phyloP scores from a whole-genome alignment of 306 rosid species.

The Fagus sylvatica region DNA sequence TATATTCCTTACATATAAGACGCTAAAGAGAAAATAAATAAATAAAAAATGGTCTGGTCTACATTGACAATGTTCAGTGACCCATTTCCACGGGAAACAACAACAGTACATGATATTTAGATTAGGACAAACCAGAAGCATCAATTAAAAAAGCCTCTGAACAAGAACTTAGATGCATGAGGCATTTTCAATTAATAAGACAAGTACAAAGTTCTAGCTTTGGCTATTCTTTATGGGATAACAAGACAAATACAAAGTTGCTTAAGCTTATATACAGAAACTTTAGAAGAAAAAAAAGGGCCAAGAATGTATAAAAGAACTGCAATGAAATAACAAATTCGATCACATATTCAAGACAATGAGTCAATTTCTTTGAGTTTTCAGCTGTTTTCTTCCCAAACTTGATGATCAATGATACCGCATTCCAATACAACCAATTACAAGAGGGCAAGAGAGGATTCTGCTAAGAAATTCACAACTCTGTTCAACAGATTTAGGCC shows the following conservation, averaged over 20 bases:
- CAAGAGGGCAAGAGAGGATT: slow-evolving; percentile 41
- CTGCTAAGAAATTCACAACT: slow-evolving; percentile 70
- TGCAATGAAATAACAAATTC: slow-evolving; percentile 1
- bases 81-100: too few relatives aligned
- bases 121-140: too few relatives aligned
- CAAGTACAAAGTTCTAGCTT: neutral
- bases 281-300: neutral
- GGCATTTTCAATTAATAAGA: neutral
- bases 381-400: slow-evolving; percentile 20
- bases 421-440: slow-evolving; percentile 31
- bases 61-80: too few relatives aligned
- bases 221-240: neutral
- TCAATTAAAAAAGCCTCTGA: neutral
- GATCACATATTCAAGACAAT: slow-evolving; percentile 7
- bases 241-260: neutral
- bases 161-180: neutral
- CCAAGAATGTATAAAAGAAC: slow-evolving; percentile 3
- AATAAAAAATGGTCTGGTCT: too few relatives aligned
- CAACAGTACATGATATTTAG: too few relatives aligned
- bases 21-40: too few relatives aligned
- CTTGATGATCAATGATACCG: slow-evolving; percentile 1
- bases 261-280: neutral
- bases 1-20: neutral
- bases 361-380: slow-evolving; percentile 6
- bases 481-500: slow-evolving; percentile 90